Conservation (phyloP, 1,284 basidiomycete species). For the Coniferiporia weirii region DNA sequence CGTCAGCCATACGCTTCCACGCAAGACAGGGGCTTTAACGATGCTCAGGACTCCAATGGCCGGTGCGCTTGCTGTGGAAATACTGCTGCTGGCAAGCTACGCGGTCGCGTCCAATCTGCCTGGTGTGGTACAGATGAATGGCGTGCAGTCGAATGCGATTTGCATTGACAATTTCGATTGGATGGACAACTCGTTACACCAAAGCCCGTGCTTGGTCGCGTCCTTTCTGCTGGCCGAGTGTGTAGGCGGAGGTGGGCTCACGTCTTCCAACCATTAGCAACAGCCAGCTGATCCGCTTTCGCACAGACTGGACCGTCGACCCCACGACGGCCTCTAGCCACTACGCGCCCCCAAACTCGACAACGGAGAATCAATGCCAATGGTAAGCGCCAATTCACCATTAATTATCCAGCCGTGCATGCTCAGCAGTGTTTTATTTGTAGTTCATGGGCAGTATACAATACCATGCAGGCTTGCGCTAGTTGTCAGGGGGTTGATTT, state of each 20-base stretch:
- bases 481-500: conserved; percentile 8
- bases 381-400: conserved; percentile 4
- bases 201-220: conserved; percentile 15
- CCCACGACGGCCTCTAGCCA: neutral
- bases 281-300: neutral
- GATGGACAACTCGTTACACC: conserved; percentile 12
- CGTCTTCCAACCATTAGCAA: neutral
- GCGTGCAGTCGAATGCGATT: neutral
- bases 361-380: conserved; percentile 5
- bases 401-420: neutral
- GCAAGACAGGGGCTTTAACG: neutral
- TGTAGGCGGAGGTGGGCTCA: neutral
- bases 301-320: neutral
- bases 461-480: conserved; percentile 16
- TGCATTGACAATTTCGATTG: conserved; percentile 7
- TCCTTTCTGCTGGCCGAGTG: conserved; percentile 9
- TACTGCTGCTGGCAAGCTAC: neutral
- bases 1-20: neutral
- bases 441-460: conserved; percentile 19
- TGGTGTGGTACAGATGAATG: neutral
- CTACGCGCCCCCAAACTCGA: conserved; percentile 6
- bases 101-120: neutral
- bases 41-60: neutral
- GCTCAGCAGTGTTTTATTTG: neutral
- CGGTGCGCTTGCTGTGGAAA: neutral